Evolutionary conservation across 129 eudicot species (phyloP).

Genomic region (Arctium lappa): DNA sequence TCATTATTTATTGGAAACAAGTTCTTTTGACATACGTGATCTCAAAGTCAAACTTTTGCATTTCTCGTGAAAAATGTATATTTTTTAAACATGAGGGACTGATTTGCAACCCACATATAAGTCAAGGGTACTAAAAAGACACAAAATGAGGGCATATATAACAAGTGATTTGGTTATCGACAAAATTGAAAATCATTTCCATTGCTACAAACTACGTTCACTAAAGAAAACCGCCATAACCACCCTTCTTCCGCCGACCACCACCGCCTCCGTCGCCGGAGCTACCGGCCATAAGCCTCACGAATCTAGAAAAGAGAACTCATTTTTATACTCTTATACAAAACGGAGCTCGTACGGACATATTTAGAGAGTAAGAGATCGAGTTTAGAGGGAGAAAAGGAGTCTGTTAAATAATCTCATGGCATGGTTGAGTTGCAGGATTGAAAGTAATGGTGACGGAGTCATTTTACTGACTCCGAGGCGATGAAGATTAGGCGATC

Average conservation of each 20-base stretch:
- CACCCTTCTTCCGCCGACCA: constrained; percentile 2
- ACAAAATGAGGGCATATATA: neutral
- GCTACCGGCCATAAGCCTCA: neutral
- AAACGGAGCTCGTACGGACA: neutral
- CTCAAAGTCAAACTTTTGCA: no score
- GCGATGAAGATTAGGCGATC: constrained; percentile 30
- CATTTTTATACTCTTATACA: neutral
- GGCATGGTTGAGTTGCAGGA: constrained; percentile 26
- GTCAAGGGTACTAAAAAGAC: neutral
- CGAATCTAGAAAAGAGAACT: neutral
- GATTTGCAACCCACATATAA: neutral
- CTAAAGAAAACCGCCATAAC: constrained; percentile 9
- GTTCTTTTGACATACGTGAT: neutral
- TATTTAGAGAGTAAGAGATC: neutral
- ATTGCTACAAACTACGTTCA: neutral
- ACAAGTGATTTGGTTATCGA: neutral
- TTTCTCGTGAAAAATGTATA: no score
- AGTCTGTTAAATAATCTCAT: constrained; percentile 5
- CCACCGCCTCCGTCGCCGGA: constrained; percentile 24
- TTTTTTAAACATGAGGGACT: neutral
- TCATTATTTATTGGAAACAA: neutral
- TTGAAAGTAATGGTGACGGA: neutral
- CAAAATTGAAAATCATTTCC: neutral
- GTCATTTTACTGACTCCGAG: neutral
- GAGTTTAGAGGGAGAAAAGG: neutral